Percentiles rank a stretch among this genome's conserved stretches.
These are phyloP conservation scores for Wickerhamomyces xylosicus DNA, from an alignment of 805 yeast species.

Conservation along the genomic window DNA sequence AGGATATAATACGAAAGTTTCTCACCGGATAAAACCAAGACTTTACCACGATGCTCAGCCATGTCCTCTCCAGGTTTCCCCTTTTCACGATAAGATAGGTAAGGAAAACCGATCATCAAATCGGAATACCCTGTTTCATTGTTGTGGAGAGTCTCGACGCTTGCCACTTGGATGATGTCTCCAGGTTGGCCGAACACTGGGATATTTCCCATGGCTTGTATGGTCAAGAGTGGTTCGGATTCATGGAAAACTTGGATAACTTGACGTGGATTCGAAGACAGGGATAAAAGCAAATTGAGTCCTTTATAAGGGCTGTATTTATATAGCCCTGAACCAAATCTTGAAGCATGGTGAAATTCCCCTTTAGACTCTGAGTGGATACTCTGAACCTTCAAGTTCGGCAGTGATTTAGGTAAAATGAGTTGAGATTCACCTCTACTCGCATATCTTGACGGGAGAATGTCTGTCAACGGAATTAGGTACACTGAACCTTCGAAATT, in stretches of 20 bases:
- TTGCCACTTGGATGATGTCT: constrained; percentile 31
- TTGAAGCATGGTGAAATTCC: constrained; percentile 19
- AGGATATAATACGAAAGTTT: constrained; percentile 8
- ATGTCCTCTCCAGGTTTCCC: not conserved
- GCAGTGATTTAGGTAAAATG: too few species aligned
- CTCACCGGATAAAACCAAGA: constrained; percentile 23
- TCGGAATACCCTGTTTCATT: constrained; percentile 30
- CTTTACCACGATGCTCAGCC: constrained; percentile 27
- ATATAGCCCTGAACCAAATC: constrained; percentile 34
- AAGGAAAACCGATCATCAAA: constrained; percentile 34
- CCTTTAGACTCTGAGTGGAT: too few species aligned
- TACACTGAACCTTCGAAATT: constrained; percentile 31
- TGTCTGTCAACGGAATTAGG: constrained; percentile 28
- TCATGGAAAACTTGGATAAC: constrained; percentile 26
- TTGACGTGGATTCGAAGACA: constrained; percentile 33
- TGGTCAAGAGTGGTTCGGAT: constrained; percentile 16
- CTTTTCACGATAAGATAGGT: constrained; percentile 1
- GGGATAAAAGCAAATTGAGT: constrained; percentile 33
- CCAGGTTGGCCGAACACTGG: constrained; percentile 25
- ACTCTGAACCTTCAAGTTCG: too few species aligned
- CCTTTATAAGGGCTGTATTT: constrained; percentile 18
- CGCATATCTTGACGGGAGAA: too few species aligned
- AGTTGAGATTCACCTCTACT: too few species aligned
- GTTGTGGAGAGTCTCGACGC: constrained; percentile 22
- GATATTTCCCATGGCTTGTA: constrained; percentile 18